These are phyloP conservation scores for Hyaloscypha hepaticicola DNA, from an alignment of 495 filamentous ascomycete species.

Conservation along the genomic window DNA sequence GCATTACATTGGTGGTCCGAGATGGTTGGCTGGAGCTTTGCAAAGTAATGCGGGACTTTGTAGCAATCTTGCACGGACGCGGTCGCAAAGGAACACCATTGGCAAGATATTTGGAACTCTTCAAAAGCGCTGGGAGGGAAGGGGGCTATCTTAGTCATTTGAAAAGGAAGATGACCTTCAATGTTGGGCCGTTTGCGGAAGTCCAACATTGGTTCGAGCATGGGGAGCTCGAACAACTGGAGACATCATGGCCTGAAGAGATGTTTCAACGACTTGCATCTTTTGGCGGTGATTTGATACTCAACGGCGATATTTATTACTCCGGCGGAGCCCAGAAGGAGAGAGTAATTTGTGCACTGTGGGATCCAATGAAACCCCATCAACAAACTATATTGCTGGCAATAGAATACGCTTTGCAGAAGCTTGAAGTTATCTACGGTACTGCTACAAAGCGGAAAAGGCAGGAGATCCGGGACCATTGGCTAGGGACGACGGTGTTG, in stretches of 20 bases:
- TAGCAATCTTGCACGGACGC: background rate
- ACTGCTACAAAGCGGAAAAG: background rate
- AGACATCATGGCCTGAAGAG: background rate
- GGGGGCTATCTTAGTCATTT: background rate
- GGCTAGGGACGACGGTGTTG: background rate
- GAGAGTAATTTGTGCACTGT: background rate
- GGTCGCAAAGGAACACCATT: background rate
- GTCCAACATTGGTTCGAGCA: no score
- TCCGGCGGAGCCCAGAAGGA: background rate
- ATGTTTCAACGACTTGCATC: background rate
- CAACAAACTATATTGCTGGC: background rate
- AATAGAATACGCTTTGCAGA: background rate
- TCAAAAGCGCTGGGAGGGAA: background rate
- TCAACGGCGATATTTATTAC: background rate
- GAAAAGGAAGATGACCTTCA: background rate
- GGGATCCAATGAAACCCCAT: background rate
- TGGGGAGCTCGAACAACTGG: no score
- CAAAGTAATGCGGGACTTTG: background rate
- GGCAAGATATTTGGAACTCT: no score
- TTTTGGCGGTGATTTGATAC: background rate
- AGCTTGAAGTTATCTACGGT: background rate
- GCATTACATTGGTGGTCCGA: background rate
- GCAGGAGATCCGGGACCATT: background rate
- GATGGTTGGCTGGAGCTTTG: background rate
- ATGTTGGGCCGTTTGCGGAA: background rate